Base-by-base conservation (phyloP, 192 early-diverging fungal genomes). In the Tieghemiomyces parasiticus region DNA sequence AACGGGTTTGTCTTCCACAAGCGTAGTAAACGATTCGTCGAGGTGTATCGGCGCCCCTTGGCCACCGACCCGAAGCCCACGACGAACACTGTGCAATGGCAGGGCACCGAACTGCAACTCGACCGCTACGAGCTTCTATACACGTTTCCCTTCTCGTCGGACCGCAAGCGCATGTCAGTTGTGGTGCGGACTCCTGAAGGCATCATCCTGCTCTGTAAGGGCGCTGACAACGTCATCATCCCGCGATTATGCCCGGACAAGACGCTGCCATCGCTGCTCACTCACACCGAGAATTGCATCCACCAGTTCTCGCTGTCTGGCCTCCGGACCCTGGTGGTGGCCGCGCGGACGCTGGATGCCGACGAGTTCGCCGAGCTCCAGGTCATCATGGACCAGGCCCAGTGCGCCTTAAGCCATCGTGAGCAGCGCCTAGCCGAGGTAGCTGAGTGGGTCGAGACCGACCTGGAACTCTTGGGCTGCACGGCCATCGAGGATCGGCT, bases 401-500 rank as follows among this genome's bases (percentile, higher is more conserved):
- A 58, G 35, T 58, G 55, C 33, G 55, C 55, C 26, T 22, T 58
- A 14, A 74, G 69, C 20, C 77, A 91, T 61, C 83, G 92, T 44
- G 86, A 86, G 6, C 74, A 81, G 44, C 77, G 80, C 50, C 74
- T 89, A 26, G 88, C 90, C 26, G 62, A 63, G 25, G 78, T 89
- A 4, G 77, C 89, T 0, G 88, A 89, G n/a, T 70, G 81, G 61
- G 87, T 98, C 53, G 95, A 98, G 65, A 48, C 67, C 22, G 78
- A 91, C 35, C 71, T 98, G 49, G 82, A 74, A 20, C 73, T 98
- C 25, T 75, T 93, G 60, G 95, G 95, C 2, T 91, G 89, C 0
- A 94, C 95, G 0, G 95, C 90, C 1, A 98, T 98, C 52, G 95
- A 98, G 68, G 95, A 98, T 66, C 86, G 89, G 63, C 74, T 98